These are phyloP conservation scores for Helicocarpus griseus DNA, from an alignment of 2,329 filamentous ascomycete species.

Conservation along the genomic window DNA sequence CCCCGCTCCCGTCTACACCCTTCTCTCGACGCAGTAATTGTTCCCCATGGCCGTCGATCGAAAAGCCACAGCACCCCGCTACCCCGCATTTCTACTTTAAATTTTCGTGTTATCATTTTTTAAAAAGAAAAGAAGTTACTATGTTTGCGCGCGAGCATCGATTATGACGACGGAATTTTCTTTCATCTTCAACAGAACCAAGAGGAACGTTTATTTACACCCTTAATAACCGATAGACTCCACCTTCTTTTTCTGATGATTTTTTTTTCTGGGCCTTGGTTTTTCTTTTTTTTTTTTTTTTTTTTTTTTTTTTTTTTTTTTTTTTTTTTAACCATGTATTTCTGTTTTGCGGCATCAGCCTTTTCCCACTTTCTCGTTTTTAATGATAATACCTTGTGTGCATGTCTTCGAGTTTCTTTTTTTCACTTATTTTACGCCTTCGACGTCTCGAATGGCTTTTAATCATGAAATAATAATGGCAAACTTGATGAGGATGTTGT, in stretches of 20 bases:
- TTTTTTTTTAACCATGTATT: no score
- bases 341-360: no score
- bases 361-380: background rate
- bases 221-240: background rate
- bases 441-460: background rate
- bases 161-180: background rate
- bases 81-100: background rate
- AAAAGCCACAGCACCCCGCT: background rate
- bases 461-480: background rate
- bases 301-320: background rate
- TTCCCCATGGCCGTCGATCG: background rate
- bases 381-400: background rate
- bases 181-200: background rate
- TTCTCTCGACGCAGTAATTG: constrained; percentile 49
- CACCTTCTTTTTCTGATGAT: background rate
- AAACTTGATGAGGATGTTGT: no score
- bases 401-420: background rate
- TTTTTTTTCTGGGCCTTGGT: background rate
- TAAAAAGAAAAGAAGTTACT: background rate
- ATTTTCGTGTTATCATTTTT: background rate
- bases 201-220: background rate
- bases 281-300: background rate
- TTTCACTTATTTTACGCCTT: background rate
- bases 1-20: constrained; percentile 69
- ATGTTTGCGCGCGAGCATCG: background rate